Base-by-base conservation (phyloP, 768 basidiomycete species). In the Lactifluus hygrophoroides region DNA sequence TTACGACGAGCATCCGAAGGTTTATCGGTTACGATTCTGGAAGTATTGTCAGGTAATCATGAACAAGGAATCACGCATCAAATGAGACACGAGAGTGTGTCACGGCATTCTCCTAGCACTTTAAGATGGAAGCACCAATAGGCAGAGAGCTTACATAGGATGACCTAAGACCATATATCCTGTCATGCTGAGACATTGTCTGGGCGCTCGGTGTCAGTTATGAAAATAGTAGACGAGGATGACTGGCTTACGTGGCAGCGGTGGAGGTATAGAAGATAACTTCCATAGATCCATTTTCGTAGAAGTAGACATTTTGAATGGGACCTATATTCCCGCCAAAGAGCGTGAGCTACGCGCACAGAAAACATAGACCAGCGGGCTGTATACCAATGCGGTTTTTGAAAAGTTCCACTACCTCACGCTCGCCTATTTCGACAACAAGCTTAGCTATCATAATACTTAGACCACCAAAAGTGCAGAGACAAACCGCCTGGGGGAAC, bases 151-250 rank as follows among this genome's bases (percentile, higher is more conserved):
- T 71, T 69, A 85, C 87, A 83, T 70, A 30, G 77, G 73, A 32
- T 73, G 71, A 32, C 82, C 83, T 25, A 75, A 74, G 19, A 85
- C 69, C 21, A 72, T 77, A 66, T 83, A 84, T 44, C 83, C 81
- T 27, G 80, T 78, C 82, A 87, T 81, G 64, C 80, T 81, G 51
- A 87, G 64, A 1, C 85, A 81, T 70, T 86, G 85, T 56, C 86
- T 88, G 40, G 19, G 35, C 1, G 21, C n/a, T 42, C 32, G 47
- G 19, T 7, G 34, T 47, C 27, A 52, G 23, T 25, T 28, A 56
- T 23, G 46, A 52, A 46, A 44, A 40, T 51, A 60, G 59, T 46
- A 61, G 40, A 32, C 45, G 43, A 51, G 51, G 35, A 25, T 45
- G 47, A 30, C 5, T 30, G 19, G 70, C 79, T 57, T 59, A 85